Evolutionary conservation across 345 rosid species (phyloP).

Genomic region (Lepidium aucheri): DNA sequence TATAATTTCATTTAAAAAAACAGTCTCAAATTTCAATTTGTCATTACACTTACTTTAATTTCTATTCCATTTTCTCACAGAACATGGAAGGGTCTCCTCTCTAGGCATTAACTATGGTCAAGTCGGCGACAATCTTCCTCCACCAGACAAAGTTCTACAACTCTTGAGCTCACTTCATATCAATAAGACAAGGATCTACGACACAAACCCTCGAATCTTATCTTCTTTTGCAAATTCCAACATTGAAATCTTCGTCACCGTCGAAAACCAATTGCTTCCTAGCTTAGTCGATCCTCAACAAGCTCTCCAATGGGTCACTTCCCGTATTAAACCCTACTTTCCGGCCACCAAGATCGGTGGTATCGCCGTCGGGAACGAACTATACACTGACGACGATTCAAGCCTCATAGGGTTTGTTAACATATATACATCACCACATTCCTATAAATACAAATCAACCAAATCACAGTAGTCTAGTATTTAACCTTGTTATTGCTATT

Average conservation of each 20-base stretch:
- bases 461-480: not conserved
- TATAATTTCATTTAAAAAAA: no score
- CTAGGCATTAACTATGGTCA: constrained; percentile 95
- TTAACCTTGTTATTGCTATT: not conserved
- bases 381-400: constrained; percentile 49
- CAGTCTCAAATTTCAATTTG: not conserved
- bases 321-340: constrained; percentile 61
- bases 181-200: constrained; percentile 72
- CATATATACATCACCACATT: not conserved
- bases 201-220: constrained; percentile 71
- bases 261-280: constrained; percentile 66
- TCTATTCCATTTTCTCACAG: constrained; percentile 20
- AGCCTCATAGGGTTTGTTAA: constrained; percentile 30
- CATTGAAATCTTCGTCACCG: constrained; percentile 66
- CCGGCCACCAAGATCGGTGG: constrained; percentile 64
- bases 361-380: constrained; percentile 70
- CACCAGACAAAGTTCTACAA: constrained; percentile 58
- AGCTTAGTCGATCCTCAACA: constrained; percentile 54
- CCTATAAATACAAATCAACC: not conserved
- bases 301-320: constrained; percentile 71
- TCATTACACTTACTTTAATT: not conserved
- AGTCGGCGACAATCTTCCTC: constrained; percentile 67
- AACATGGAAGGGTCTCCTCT: constrained; percentile 44
- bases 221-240: constrained; percentile 68
- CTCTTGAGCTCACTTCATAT: constrained; percentile 57